phyloP scores from a whole-genome alignment of 306 rosid genomes.

The Acacia confusa region DNA sequence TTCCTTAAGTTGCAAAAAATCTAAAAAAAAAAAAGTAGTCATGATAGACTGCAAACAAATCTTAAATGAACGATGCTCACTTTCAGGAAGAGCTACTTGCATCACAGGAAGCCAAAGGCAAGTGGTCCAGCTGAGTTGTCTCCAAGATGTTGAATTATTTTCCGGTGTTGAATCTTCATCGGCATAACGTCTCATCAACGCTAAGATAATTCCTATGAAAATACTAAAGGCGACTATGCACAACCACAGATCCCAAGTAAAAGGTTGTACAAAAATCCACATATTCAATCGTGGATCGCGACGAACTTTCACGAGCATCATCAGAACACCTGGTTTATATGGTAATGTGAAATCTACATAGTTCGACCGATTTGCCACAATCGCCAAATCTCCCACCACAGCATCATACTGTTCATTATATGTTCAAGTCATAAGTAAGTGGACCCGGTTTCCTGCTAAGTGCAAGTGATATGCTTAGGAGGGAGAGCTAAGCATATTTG shows the following conservation, averaged over 20 bases:
- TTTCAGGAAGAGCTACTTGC: neutral
- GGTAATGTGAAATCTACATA: neutral
- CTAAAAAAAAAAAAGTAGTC: too few relatives aligned
- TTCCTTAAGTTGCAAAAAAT: too few relatives aligned
- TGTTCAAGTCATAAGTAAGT: neutral
- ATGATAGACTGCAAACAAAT: too few relatives aligned
- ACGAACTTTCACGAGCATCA: neutral
- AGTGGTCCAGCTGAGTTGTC: neutral
- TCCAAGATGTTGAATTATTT: neutral
- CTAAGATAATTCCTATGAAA: neutral
- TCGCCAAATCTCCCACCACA: neutral
- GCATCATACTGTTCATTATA: neutral
- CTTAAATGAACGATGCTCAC: neutral
- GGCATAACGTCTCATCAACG: neutral
- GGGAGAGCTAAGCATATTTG: too few relatives aligned
- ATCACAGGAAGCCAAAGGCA: conserved; percentile 20
- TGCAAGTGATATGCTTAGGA: too few relatives aligned
- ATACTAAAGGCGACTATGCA: neutral
- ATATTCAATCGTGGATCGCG: neutral
- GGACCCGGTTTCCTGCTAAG: too few relatives aligned
- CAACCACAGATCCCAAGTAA: neutral
- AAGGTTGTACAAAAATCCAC: neutral
- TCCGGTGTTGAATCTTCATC: neutral
- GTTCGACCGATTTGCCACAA: neutral
- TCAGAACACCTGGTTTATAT: neutral